Evolutionary conservation across 257 asterid genomes (phyloP), one percentile per base, ranked within the genome.

Genomic region (Knoxia roxburghii): DNA sequence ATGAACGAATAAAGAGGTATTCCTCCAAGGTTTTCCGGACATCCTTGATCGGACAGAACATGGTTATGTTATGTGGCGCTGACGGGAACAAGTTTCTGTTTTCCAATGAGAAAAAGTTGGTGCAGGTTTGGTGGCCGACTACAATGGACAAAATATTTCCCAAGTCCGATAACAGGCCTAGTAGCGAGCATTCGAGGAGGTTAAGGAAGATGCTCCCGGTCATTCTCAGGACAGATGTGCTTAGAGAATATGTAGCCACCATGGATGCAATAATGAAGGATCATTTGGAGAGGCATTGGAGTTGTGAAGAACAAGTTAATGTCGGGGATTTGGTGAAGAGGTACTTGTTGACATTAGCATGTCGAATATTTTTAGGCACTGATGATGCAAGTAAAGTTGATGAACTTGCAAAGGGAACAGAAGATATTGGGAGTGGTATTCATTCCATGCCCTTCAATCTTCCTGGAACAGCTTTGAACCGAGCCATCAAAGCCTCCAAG

Each of bases 291-390:
- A 41, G 9, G 9, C 1, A 41, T 41, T 41, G 46, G 46, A 41
- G 9, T 2, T 7, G 46, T 13, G 1, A 41, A 41, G 46, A 41
- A 41, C 9, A 7, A 6, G 65, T 58, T 6, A 32, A 56, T 6
- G 64, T 75, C 60, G 72, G 52, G 4, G 49, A 46, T 11, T 57
- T 58, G 18, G 64, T 72, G 1, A 75, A 58, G 55, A 32, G 57
- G 29, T 65, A 46, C 23, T 46, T 57, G 0, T 53, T 75, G 12
- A 35, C 68, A 0, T 49, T 64, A 27, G 71, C 72, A 0, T 75
- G 75, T 27, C 56, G 27, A 15, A 21, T 75, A 33, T 69, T 75
- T 53, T n/a, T 75, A 66, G 53, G 79, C 30, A 49, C 65, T 21
- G 59, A 73, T 15, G 69, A 73, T 30, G 68, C 78, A 5, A 7